A percentile compares a stretch with the other conserved stretches of the same genome.
These are phyloP conservation scores for Kodamaea derodonti DNA, from an alignment of 1,139 yeast species.

Conservation along the genomic window DNA sequence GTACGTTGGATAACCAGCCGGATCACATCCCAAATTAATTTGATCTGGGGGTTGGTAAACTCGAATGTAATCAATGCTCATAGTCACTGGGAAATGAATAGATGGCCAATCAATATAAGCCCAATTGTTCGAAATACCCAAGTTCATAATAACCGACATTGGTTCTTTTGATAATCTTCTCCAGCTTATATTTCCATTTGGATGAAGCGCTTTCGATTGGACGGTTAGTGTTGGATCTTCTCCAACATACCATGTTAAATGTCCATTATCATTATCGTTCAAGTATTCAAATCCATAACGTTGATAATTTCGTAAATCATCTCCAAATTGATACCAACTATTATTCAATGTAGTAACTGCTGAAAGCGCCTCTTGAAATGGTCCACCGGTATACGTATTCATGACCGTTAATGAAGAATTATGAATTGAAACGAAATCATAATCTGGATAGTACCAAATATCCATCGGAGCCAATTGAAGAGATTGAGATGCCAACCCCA, in stretches of 20 bases:
- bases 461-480: conserved; percentile 27
- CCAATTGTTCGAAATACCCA: conserved; percentile 29
- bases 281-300: conserved; percentile 23
- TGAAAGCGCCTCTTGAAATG: conserved; percentile 27
- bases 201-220: conserved; percentile 22
- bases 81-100: conserved; percentile 20
- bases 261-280: conserved; percentile 21
- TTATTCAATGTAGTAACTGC: conserved; percentile 23
- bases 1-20: conserved; percentile 21
- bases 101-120: conserved; percentile 30
- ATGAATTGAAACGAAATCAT: conserved; percentile 21
- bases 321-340: conserved; percentile 24
- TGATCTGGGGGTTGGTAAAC: conserved; percentile 23
- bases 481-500: conserved; percentile 27
- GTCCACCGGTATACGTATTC: conserved; percentile 29
- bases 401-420: conserved; percentile 20
- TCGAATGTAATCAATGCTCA: conserved; percentile 23
- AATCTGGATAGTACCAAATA: conserved; percentile 28
- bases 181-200: conserved; percentile 26
- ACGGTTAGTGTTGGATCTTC: conserved; percentile 22
- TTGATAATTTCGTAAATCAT: conserved; percentile 18
- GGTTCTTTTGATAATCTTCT: conserved; percentile 26
- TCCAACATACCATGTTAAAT: conserved; percentile 27
- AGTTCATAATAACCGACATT: conserved; percentile 23
- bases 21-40: conserved; percentile 24